These are phyloP conservation scores for Mallotus repandus DNA, from an alignment of 441 rosid genomes.

Conservation along the genomic window DNA sequence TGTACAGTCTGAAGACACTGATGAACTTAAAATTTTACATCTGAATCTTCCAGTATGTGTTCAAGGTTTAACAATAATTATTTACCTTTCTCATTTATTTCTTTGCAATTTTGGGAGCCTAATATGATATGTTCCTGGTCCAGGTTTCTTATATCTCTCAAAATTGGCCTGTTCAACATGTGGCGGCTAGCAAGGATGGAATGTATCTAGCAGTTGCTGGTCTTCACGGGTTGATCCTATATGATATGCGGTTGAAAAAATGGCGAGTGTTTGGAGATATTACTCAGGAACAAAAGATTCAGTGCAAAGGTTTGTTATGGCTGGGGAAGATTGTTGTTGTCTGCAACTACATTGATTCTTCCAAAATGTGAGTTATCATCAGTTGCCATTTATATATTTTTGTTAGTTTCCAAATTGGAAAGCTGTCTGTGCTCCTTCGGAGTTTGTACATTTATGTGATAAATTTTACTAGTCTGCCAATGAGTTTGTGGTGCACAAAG, in stretches of 20 bases:
- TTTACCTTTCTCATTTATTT: slow-evolving; percentile 18
- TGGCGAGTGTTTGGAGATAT: slow-evolving; percentile 99
- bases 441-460: slow-evolving; percentile 14
- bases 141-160: slow-evolving; percentile 91
- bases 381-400: slow-evolving; percentile 20
- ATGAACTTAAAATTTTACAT: slow-evolving; percentile 89
- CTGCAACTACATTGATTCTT: slow-evolving; percentile 81
- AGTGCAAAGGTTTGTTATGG: slow-evolving; percentile 95
- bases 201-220: slow-evolving; percentile 96
- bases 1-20: slow-evolving; percentile 95
- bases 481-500: neutral
- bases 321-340: slow-evolving; percentile 91
- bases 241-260: slow-evolving; percentile 78
- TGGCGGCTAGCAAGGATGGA: slow-evolving; percentile 98
- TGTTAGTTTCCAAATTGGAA: slow-evolving; percentile 20
- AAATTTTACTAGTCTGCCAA: neutral
- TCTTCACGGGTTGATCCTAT: slow-evolving; percentile 85
- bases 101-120: slow-evolving; percentile 29
- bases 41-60: slow-evolving; percentile 89
- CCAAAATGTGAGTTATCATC: slow-evolving; percentile 67
- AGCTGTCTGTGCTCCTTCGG: neutral
- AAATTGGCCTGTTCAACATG: slow-evolving; percentile 99
- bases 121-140: slow-evolving; percentile 30
- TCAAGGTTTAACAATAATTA: slow-evolving; percentile 19
- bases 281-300: slow-evolving; percentile 92